Conservation (phyloP, 441 rosid genomes). For the Adansonia grandidieri region DNA sequence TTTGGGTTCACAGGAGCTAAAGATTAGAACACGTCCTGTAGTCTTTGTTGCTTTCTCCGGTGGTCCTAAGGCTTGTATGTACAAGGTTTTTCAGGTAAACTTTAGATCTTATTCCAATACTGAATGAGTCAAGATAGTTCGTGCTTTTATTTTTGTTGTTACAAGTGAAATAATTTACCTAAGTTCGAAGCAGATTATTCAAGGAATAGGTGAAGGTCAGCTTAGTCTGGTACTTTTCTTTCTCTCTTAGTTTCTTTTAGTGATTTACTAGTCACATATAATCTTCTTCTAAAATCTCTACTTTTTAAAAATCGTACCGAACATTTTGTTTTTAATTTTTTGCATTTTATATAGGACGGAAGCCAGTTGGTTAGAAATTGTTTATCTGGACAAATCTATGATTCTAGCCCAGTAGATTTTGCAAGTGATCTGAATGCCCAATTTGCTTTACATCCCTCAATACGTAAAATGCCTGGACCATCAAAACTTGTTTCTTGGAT, state of each 20-base stretch:
- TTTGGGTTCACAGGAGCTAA: slow-evolving; percentile 68
- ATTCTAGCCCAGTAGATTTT: slow-evolving; percentile 86
- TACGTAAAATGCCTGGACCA: slow-evolving; percentile 73
- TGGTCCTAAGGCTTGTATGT: slow-evolving; percentile 87
- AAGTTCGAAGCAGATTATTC: slow-evolving; percentile 59
- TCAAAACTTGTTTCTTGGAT: slow-evolving; percentile 72
- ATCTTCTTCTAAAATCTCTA: neutral
- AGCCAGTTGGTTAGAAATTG: slow-evolving; percentile 68
- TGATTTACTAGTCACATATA: neutral
- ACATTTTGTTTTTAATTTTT: slow-evolving; percentile 21
- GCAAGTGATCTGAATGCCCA: slow-evolving; percentile 75
- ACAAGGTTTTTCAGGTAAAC: slow-evolving; percentile 74
- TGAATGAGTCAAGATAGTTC: neutral
- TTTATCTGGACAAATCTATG: slow-evolving; percentile 81
- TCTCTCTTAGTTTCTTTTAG: slow-evolving; percentile 7
- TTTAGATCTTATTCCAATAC: slow-evolving; percentile 2
- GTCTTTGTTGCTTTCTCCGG: slow-evolving; percentile 84
- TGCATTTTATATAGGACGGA: slow-evolving; percentile 54
- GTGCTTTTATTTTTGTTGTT: neutral
- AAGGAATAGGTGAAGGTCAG: slow-evolving; percentile 65
- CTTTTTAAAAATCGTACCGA: neutral
- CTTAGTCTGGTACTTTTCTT: slow-evolving; percentile 49
- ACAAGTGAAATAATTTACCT: slow-evolving; percentile 7
- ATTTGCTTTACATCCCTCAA: slow-evolving; percentile 65
- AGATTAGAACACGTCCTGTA: slow-evolving; percentile 68